phyloP scores from a whole-genome alignment of 495 filamentous ascomycete species.

The Paragyromitra xinjiangensis region DNA sequence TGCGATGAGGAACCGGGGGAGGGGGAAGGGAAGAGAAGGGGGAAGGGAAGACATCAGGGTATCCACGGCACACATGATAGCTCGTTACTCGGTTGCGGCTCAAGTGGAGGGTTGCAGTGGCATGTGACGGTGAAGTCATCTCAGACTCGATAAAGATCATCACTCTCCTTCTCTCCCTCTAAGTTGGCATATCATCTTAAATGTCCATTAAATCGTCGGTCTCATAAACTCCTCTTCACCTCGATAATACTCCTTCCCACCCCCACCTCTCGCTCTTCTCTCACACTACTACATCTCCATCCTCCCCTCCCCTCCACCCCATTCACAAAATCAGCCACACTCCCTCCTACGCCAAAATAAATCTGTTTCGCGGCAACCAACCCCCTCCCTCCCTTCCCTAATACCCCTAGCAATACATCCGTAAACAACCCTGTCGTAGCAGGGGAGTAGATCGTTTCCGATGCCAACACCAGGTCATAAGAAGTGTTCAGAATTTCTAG shows the following conservation, averaged over 20 bases:
- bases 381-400: slow-evolving; percentile 63
- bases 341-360: slow-evolving; percentile 96
- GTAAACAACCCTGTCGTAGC: slow-evolving; percentile 76
- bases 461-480: slow-evolving; percentile 72
- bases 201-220: not conserved
- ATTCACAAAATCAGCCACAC: slow-evolving; percentile 84
- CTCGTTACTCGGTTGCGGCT: slow-evolving; percentile 26
- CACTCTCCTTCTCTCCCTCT: not conserved
- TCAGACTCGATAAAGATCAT: not conserved
- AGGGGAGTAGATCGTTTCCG: slow-evolving; percentile 95
- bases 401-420: slow-evolving; percentile 68
- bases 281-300: slow-evolving; percentile 66
- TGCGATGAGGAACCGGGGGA: not conserved
- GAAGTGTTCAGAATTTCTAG: slow-evolving; percentile 63
- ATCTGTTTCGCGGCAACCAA: slow-evolving; percentile 91
- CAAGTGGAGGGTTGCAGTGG: not conserved
- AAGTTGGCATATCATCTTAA: not conserved
- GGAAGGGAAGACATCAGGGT: not conserved
- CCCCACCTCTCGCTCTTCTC: slow-evolving; percentile 66
- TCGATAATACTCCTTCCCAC: slow-evolving; percentile 55
- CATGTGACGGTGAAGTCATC: slow-evolving; percentile 24
- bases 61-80: slow-evolving; percentile 10
- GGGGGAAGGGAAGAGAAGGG: not conserved
- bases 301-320: slow-evolving; percentile 67
- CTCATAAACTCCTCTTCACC: slow-evolving; percentile 24